Percentiles rank a stretch among this genome's conserved stretches.
phyloP scores from a whole-genome alignment of 164 flowering plant genomes.

The Umbellularia californica region DNA sequence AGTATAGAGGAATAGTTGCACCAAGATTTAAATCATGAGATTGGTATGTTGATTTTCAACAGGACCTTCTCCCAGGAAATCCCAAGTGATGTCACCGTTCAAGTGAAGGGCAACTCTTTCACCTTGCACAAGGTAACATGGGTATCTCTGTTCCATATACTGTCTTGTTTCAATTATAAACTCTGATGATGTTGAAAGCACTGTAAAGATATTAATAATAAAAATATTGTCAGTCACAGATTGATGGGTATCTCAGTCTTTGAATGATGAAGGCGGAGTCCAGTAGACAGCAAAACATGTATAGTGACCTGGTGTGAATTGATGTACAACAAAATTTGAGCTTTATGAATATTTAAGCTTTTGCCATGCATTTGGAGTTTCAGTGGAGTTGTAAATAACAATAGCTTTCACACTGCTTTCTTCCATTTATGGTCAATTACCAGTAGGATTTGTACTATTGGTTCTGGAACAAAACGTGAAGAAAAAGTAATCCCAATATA shows the following conservation, averaged over 20 bases:
- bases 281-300: background rate
- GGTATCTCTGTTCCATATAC: background rate
- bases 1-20: slow-evolving; percentile 4
- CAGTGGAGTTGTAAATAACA: background rate
- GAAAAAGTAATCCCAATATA: background rate
- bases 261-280: background rate
- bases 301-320: background rate
- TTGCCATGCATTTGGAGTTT: background rate
- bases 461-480: too few relatives aligned
- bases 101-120: slow-evolving; percentile 65
- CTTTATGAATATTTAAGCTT: background rate
- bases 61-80: slow-evolving; percentile 96
- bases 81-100: slow-evolving; percentile 74
- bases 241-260: background rate
- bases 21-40: slow-evolving; percentile 5
- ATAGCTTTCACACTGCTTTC: background rate
- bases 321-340: background rate
- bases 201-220: background rate
- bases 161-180: background rate
- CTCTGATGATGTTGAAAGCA: background rate
- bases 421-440: background rate
- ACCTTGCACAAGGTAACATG: slow-evolving; percentile 74
- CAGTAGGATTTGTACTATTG: too few relatives aligned
- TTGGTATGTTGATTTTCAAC: slow-evolving; percentile 24
- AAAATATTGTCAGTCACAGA: background rate